Conservation (phyloP, 805 yeast genomes). For the Myxozyma neotropica region DNA sequence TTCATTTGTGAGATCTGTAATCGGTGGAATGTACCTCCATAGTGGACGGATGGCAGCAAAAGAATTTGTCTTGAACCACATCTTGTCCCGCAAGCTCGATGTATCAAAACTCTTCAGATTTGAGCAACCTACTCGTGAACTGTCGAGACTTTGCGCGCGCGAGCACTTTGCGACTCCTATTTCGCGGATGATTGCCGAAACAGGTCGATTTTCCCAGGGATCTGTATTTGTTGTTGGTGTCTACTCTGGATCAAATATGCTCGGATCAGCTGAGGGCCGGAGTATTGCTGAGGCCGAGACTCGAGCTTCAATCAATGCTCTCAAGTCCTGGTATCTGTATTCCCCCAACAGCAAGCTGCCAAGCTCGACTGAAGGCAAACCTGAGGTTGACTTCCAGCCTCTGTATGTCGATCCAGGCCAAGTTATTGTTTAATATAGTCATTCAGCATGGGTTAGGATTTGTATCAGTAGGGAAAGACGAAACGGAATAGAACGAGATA, state of each 20-base stretch:
- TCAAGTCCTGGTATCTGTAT: conserved; percentile 90
- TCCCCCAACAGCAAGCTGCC: conserved; percentile 70
- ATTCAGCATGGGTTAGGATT: too few species aligned
- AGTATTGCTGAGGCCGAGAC: conserved; percentile 89
- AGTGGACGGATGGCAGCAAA: conserved; percentile 66
- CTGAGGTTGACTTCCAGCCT: conserved; percentile 30
- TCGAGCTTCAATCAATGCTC: conserved; percentile 86
- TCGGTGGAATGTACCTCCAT: conserved; percentile 81
- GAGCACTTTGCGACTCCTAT: conserved; percentile 74
- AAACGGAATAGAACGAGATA: neutral
- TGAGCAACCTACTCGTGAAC: conserved; percentile 81
- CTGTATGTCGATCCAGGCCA: conserved; percentile 41
- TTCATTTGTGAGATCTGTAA: conserved; percentile 74
- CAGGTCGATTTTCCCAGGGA: conserved; percentile 81
- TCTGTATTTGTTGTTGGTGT: conserved; percentile 92
- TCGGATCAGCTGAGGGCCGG: conserved; percentile 94
- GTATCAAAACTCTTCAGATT: conserved; percentile 75
- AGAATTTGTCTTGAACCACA: conserved; percentile 69
- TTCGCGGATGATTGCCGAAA: conserved; percentile 83
- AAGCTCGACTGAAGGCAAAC: conserved; percentile 49
- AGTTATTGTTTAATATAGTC: conserved; percentile 37
- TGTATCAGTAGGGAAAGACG: neutral
- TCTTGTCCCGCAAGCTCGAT: conserved; percentile 81
- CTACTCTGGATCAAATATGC: conserved; percentile 75
- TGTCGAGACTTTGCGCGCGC: conserved; percentile 73